phyloP scores from a whole-genome alignment of 169 alveolate genomes.

The Eimeria necatrix region DNA sequence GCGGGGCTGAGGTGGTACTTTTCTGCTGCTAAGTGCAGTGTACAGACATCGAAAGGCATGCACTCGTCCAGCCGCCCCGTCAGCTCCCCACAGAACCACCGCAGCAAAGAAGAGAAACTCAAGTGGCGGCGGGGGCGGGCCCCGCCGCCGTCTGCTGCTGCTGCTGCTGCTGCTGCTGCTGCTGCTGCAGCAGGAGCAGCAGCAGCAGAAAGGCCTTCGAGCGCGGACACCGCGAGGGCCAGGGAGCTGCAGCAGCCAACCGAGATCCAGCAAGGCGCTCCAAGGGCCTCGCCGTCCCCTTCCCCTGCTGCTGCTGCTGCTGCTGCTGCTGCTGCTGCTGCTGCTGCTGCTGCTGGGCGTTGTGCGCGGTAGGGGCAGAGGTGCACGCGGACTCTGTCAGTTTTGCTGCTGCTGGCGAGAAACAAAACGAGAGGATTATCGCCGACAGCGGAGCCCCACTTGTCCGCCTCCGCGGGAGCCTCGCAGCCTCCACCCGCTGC shows the following conservation, averaged over 20 bases:
- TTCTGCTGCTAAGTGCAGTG: neutral
- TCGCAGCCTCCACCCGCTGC: no score
- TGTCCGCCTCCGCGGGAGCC: no score
- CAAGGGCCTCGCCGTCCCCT: no score
- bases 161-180: neutral
- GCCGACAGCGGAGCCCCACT: neutral
- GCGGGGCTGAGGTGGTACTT: neutral
- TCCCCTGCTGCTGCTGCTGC: no score
- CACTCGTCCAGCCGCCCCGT: neutral
- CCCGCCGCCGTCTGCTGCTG: no score
- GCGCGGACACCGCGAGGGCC: conserved; percentile 22
- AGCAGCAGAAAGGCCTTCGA: neutral
- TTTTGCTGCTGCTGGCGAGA: neutral
- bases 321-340: neutral
- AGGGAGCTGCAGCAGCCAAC: conserved; percentile 22
- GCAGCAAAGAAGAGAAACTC: conserved; percentile 32
- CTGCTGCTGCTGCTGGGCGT: neutral
- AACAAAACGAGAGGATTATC: neutral
- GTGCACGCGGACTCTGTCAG: no score
- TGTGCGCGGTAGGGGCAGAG: no score
- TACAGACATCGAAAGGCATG: neutral
- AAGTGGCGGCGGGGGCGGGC: conserved; percentile 10
- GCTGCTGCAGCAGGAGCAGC: neutral
- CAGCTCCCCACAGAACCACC: conserved; percentile 32
- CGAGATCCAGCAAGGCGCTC: no score